A percentile compares a stretch with the other conserved stretches of the same genome.
These are phyloP conservation scores for Aureobasidium zeae DNA, from an alignment of 2,329 filamentous ascomycete genomes.

Conservation along the genomic window DNA sequence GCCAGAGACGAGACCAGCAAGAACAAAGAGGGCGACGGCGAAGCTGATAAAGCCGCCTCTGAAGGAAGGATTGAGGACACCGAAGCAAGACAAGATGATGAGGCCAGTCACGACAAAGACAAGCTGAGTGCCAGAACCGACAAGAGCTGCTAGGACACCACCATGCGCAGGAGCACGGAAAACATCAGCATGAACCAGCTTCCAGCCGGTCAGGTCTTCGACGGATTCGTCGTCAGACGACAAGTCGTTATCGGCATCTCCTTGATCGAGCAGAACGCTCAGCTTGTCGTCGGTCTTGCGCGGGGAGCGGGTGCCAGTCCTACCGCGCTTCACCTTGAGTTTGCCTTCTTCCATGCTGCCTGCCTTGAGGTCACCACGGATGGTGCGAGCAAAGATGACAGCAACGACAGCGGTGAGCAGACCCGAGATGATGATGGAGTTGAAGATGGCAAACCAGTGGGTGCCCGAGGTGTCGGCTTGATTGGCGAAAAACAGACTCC, in stretches of 20 bases:
- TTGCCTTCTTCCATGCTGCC: conserved; percentile 59
- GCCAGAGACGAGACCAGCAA: conserved; percentile 74
- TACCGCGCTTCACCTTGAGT: conserved; percentile 36
- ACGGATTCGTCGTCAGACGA: conserved; percentile 59
- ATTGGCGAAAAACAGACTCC: conserved; percentile 85
- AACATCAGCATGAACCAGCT: conserved; percentile 78
- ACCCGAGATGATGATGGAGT: conserved; percentile 74
- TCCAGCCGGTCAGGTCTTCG: conserved; percentile 82
- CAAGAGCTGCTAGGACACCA: conserved; percentile 64
- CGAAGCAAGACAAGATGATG: conserved; percentile 59
- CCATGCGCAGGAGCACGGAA: conserved; percentile 66
- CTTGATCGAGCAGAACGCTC: conserved; percentile 52
- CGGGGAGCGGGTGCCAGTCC: conserved; percentile 30
- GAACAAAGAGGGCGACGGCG: conserved; percentile 70
- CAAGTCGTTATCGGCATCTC: conserved; percentile 13
- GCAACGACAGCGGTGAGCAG: conserved; percentile 69
- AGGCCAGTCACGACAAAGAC: conserved; percentile 71
- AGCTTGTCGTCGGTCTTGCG: conserved; percentile 44
- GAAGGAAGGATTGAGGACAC: conserved; percentile 75
- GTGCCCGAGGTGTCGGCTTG: conserved; percentile 73
- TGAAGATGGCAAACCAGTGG: conserved; percentile 82
- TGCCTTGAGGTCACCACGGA: conserved; percentile 64
- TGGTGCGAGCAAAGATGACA: conserved; percentile 70
- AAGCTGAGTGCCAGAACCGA: conserved; percentile 80
- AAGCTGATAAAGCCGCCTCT: conserved; percentile 84